These are phyloP conservation scores for Phytophthora constricta DNA, from an alignment of 352 stramenopile genomes.

Conservation along the genomic window DNA sequence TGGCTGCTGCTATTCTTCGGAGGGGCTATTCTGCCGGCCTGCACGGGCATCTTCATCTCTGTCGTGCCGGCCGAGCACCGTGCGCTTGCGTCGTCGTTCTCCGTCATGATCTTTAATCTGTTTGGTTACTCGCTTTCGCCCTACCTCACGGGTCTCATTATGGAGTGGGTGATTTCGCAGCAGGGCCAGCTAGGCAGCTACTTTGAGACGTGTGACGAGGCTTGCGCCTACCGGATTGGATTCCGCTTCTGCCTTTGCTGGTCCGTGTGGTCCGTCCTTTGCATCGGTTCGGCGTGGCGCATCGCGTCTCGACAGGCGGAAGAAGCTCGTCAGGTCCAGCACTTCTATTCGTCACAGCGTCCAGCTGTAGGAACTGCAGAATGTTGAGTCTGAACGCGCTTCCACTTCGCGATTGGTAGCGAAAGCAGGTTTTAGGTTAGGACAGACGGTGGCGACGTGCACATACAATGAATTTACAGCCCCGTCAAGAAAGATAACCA, in stretches of 20 bases:
- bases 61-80: slow-evolving; percentile 78
- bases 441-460: slow-evolving; percentile 8
- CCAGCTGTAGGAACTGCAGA: slow-evolving; percentile 22
- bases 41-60: slow-evolving; percentile 88
- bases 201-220: slow-evolving; percentile 80
- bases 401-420: too few species aligned
- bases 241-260: slow-evolving; percentile 87
- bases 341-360: slow-evolving; percentile 57
- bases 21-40: slow-evolving; percentile 79
- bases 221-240: slow-evolving; percentile 78
- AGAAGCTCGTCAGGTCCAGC: slow-evolving; percentile 60
- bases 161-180: slow-evolving; percentile 80
- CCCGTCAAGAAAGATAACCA: too few species aligned
- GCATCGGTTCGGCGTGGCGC: slow-evolving; percentile 65
- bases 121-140: slow-evolving; percentile 82
- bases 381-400: slow-evolving; percentile 23
- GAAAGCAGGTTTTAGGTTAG: slow-evolving; percentile 32
- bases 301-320: slow-evolving; percentile 59
- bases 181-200: slow-evolving; percentile 65
- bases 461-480: slow-evolving; percentile 18
- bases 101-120: slow-evolving; percentile 87
- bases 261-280: slow-evolving; percentile 82
- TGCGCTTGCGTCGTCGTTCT: slow-evolving; percentile 79
- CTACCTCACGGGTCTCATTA: slow-evolving; percentile 79
- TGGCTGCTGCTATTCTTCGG: slow-evolving; percentile 88